Conservation (phyloP, 805 yeast genomes). For the Citeromyces matritensis region DNA sequence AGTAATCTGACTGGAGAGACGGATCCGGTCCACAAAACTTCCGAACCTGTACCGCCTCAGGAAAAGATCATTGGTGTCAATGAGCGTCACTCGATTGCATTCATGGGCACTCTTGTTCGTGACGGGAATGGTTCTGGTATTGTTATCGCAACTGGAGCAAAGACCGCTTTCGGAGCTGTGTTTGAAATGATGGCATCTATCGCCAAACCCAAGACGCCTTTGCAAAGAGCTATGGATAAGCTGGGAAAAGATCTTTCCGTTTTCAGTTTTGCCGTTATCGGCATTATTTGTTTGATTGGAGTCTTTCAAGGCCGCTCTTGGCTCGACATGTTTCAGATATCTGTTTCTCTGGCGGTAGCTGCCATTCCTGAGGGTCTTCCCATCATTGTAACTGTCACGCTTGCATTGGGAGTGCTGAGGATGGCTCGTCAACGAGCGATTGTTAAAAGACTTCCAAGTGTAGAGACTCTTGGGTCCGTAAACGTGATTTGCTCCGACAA, state of each 20-base stretch:
- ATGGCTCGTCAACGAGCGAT: slow-evolving; percentile 94
- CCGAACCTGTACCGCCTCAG: slow-evolving; percentile 24
- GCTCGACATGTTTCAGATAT: slow-evolving; percentile 96
- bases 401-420: slow-evolving; percentile 90
- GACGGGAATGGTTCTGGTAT: slow-evolving; percentile 93
- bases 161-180: slow-evolving; percentile 89
- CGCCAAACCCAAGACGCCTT: slow-evolving; percentile 95
- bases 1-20: slow-evolving; percentile 94
- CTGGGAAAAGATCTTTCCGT: slow-evolving; percentile 82
- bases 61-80: slow-evolving; percentile 35
- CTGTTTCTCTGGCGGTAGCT: slow-evolving; percentile 96
- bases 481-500: slow-evolving; percentile 89
- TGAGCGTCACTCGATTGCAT: slow-evolving; percentile 69
- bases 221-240: slow-evolving; percentile 91
- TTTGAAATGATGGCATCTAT: slow-evolving; percentile 91
- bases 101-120: slow-evolving; percentile 94
- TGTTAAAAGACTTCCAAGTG: slow-evolving; percentile 87
- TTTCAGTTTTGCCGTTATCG: slow-evolving; percentile 77
- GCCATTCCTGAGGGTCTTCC: slow-evolving; percentile 99
- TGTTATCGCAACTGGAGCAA: slow-evolving; percentile 79
- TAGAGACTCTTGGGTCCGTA: slow-evolving; percentile 88
- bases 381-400: slow-evolving; percentile 91
- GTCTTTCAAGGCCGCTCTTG: slow-evolving; percentile 84
- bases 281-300: slow-evolving; percentile 83
- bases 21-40: slow-evolving; percentile 61